These are phyloP conservation scores for Epichloe elymi DNA, from an alignment of 2,329 filamentous ascomycete genomes.

Conservation along the genomic window DNA sequence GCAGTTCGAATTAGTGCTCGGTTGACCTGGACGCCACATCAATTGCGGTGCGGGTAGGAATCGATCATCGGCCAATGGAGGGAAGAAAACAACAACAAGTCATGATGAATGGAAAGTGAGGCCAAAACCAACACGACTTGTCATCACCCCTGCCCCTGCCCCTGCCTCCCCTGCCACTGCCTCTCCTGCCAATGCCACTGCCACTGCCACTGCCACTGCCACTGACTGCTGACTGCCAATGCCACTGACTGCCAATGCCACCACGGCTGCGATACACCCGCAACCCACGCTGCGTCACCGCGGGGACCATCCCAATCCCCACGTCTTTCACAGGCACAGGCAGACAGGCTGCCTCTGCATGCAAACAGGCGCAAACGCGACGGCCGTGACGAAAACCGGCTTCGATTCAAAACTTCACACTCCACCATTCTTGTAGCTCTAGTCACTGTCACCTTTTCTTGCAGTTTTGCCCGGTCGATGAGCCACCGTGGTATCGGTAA, in stretches of 20 bases:
- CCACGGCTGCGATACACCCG: not conserved
- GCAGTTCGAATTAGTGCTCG: no score
- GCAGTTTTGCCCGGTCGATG: no score
- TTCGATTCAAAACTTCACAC: not conserved
- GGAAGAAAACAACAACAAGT: no score
- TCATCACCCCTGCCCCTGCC: not conserved
- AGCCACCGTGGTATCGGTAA: not conserved
- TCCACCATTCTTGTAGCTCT: not conserved
- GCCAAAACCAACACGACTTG: not conserved
- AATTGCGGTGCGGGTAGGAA: no score
- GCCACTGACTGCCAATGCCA: not conserved
- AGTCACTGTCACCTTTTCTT: no score
- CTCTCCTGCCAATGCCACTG: not conserved
- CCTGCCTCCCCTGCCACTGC: not conserved
- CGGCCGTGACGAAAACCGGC: not conserved
- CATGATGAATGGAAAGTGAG: no score
- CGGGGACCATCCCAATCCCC: conserved; percentile 6
- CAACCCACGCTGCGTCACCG: conserved; percentile 12
- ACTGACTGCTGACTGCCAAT: not conserved
- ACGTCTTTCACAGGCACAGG: not conserved
- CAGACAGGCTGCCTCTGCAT: not conserved
- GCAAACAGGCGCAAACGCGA: not conserved
- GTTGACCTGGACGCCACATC: no score
- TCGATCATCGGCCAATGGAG: no score
- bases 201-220: not conserved